A percentile compares a stretch with the other conserved stretches of the same genome.
These are phyloP conservation scores for Diaporthe australafricana DNA, from an alignment of 2,329 filamentous ascomycete genomes.

Conservation along the genomic window DNA sequence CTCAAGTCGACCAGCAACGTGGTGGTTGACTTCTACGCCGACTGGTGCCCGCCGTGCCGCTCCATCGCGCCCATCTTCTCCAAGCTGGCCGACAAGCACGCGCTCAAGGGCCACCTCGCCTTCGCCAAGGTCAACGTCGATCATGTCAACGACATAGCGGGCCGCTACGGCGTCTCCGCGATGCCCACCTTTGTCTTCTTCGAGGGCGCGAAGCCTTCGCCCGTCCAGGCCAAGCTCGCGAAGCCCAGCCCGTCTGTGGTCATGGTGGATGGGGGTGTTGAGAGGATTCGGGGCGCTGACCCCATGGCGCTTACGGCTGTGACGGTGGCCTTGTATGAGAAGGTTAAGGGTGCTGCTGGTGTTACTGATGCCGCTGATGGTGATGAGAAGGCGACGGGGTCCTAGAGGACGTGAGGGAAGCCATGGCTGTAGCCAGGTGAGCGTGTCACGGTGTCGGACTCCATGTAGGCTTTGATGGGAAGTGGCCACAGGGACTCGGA, in stretches of 20 bases:
- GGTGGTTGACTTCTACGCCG: slow-evolving; percentile 61
- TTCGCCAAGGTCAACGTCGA: slow-evolving; percentile 70
- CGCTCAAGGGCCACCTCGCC: slow-evolving; percentile 52
- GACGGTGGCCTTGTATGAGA: slow-evolving; percentile 38
- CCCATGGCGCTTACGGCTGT: slow-evolving; percentile 46
- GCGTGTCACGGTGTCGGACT: too few species aligned
- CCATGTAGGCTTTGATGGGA: not conserved
- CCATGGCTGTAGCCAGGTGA: not conserved
- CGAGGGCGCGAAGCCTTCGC: slow-evolving; percentile 55
- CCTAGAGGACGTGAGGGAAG: not conserved
- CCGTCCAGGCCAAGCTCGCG: slow-evolving; percentile 45
- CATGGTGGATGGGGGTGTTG: slow-evolving; percentile 37
- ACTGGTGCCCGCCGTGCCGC: slow-evolving; percentile 64
- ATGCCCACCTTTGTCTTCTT: slow-evolving; percentile 70
- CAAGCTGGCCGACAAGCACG: slow-evolving; percentile 54
- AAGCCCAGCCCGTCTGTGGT: slow-evolving; percentile 32
- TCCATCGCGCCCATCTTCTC: slow-evolving; percentile 58
- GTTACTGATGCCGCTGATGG: slow-evolving; percentile 1
- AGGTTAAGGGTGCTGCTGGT: slow-evolving; percentile 21
- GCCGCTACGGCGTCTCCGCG: slow-evolving; percentile 59
- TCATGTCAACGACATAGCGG: slow-evolving; percentile 59
- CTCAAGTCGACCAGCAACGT: slow-evolving; percentile 54
- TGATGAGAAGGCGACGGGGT: not conserved
- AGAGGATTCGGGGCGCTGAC: slow-evolving; percentile 50
- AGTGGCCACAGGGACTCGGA: slow-evolving; percentile 11